Evolutionary conservation across 192 early-diverging fungal species (phyloP).

Genomic region (Coemansia asiatica): DNA sequence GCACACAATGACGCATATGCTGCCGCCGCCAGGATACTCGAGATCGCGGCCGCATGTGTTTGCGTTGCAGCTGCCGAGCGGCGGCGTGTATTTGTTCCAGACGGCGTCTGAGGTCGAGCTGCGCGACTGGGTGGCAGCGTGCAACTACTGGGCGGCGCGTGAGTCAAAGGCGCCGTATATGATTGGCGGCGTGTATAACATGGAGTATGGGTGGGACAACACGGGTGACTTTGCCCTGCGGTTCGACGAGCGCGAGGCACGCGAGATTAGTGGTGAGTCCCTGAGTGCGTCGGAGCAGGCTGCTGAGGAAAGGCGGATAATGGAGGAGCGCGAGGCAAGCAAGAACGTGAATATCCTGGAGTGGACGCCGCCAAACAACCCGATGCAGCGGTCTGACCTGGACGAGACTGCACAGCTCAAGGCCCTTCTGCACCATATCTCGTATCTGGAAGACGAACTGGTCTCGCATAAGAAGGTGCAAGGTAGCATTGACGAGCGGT

Average conservation of each 20-base stretch:
- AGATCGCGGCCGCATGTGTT: conserved; percentile 77
- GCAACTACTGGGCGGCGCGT: conserved; percentile 94
- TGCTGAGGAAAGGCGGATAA: conserved; percentile 38
- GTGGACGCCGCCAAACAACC: conserved; percentile 56
- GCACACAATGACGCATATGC: conserved; percentile 79
- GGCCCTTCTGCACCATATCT: conserved; percentile 63
- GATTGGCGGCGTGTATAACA: conserved; percentile 81
- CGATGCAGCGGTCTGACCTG: conserved; percentile 55
- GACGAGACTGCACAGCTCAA: conserved; percentile 61
- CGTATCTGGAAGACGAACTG: conserved; percentile 67
- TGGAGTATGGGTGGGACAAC: conserved; percentile 93
- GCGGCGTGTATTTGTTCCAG: conserved; percentile 92
- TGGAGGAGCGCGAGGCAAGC: conserved; percentile 48
- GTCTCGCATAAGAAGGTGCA: conserved; percentile 68
- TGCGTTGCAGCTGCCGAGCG: conserved; percentile 77
- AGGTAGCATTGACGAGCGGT: conserved; percentile 58
- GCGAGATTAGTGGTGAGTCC: conserved; percentile 39
- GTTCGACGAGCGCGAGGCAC: conserved; percentile 50
- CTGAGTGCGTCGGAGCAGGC: conserved; percentile 29
- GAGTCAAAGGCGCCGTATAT: conserved; percentile 85
- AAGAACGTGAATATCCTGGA: conserved; percentile 43
- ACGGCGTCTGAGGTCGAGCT: conserved; percentile 66
- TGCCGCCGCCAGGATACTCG: conserved; percentile 85
- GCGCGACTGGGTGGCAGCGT: conserved; percentile 80
- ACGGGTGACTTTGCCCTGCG: conserved; percentile 51